Base-by-base conservation (phyloP, 371 early-diverging fungal species). In the Circinella umbellata region DNA sequence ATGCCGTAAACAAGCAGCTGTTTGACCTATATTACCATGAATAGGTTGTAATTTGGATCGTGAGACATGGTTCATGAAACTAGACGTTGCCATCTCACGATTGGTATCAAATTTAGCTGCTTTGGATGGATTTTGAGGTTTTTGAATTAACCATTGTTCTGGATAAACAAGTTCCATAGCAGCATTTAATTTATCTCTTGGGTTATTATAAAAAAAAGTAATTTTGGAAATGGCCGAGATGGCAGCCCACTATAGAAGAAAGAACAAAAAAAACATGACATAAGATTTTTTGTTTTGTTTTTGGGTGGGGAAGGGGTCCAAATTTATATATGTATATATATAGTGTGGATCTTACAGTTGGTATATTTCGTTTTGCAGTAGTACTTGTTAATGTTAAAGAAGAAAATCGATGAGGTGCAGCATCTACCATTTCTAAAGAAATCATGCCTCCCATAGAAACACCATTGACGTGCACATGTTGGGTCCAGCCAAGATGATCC, bases 361-460 rank as follows among this genome's bases (percentile, higher is more conserved):
- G 80, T 59, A 82, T 61, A 55, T 74, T 80, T 60, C 81, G 74
- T 72, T 70, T 70, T 4, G 86, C 76, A 3, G 83, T 76, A 1
- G 84, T 83, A 18, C 81, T 81, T 18, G 81, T 84, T 51, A 85
- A 57, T 10, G 80, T 79, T 51, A 85, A 60, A 8, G 86, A 81
- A n/a, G 65, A 55, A 51, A 87, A 78, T n/a, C 79, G 69, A 34
- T 65, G 54, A 5, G 82, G 79, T 2, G 77, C 72, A 0, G 72
- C 68, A 57, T 76, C 72, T 1, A 77, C 85, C 73, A 92, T 73
- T 66, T 89, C 86, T 59, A 90, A 81, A 0, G 90, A 83, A 27
- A 93, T 88, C 92, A 92, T 92, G 15, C 91, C 91, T 38, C 94
- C 93, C 93, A 93, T 92, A 4, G 91, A 91, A 8, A 93, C 81